phyloP scores from a whole-genome alignment of 768 basidiomycete species.

The Pleurotus ostreatus region DNA sequence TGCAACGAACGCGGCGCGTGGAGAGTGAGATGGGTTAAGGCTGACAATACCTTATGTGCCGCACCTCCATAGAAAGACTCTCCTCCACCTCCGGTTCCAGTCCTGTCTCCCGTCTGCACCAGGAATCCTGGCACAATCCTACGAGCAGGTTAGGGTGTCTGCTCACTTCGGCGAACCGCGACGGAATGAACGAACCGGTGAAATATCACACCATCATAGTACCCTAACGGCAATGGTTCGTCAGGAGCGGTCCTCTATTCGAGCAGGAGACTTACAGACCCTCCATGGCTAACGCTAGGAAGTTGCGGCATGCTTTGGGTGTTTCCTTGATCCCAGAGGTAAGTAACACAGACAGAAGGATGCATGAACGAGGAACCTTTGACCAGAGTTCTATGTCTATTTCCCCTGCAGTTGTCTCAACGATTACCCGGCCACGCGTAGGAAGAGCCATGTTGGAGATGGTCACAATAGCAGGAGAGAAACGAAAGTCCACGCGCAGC shows the following conservation, averaged over 20 bases:
- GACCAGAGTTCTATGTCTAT: constrained; percentile 91
- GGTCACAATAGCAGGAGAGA: too few species aligned
- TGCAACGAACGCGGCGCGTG: constrained; percentile 19
- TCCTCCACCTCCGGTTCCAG: constrained; percentile 87
- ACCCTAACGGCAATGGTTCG: constrained; percentile 49
- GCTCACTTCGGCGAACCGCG: neutral
- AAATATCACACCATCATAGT: constrained; percentile 94
- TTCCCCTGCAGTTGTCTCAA: constrained; percentile 87
- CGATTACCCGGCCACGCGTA: constrained; percentile 79
- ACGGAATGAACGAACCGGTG: constrained; percentile 55
- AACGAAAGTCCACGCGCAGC: too few species aligned
- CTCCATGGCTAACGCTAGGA: constrained; percentile 84
- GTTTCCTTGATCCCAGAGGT: constrained; percentile 59
- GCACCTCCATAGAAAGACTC: constrained; percentile 92
- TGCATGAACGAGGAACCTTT: constrained; percentile 47
- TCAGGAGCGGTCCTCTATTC: neutral
- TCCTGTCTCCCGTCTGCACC: constrained; percentile 92
- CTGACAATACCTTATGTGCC: constrained; percentile 8
- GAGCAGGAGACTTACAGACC: constrained; percentile 47
- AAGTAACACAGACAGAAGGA: constrained; percentile 1
- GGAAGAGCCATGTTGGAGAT: constrained; percentile 67
- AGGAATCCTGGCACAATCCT: constrained; percentile 90
- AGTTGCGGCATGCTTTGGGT: constrained; percentile 91
- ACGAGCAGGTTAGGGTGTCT: neutral
- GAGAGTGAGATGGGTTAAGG: too few species aligned